Conservation (phyloP, 2,329 filamentous ascomycete genomes). For the Trichoderma semiorbis region DNA sequence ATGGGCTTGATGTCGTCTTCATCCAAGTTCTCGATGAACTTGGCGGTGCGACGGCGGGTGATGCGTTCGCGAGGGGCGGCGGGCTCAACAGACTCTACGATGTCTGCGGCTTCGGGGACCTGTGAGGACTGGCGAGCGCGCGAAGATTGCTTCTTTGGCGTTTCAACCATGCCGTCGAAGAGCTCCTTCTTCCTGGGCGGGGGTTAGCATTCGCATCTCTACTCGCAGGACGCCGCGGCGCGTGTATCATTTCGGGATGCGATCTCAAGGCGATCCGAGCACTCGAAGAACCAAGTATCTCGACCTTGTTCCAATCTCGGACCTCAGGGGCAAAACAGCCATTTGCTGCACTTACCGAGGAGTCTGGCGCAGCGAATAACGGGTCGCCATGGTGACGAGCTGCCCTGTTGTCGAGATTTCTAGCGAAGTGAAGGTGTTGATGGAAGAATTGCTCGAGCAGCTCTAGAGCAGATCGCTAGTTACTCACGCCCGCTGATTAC, state of each 20-base stretch:
- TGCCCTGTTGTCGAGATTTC: background rate
- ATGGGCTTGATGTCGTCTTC: conserved; percentile 27
- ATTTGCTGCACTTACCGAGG: conserved; percentile 26
- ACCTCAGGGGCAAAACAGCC: background rate
- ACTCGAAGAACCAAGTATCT: background rate
- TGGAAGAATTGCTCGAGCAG: background rate
- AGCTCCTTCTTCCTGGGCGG: conserved; percentile 55
- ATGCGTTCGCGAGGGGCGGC: conserved; percentile 32
- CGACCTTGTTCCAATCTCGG: background rate
- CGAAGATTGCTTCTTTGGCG: conserved; percentile 42
- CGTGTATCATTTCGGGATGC: background rate
- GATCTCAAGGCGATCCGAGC: background rate
- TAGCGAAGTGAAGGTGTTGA: background rate
- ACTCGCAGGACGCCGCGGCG: background rate
- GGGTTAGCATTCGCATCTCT: background rate
- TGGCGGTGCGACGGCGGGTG: conserved; percentile 46
- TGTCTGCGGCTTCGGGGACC: conserved; percentile 42
- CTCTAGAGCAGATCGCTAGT: background rate
- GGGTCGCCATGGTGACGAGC: conserved; percentile 23
- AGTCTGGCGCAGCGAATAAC: conserved; percentile 33
- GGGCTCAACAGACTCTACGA: conserved; percentile 48
- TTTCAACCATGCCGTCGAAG: conserved; percentile 60
- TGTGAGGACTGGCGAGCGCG: conserved; percentile 49
- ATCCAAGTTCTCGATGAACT: conserved; percentile 50
- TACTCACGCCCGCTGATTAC: background rate